Evolutionary conservation across 1,284 basidiomycete genomes (phyloP), one percentile per base, ranked within the genome.

Genomic region (Moniliophthora roreri): DNA sequence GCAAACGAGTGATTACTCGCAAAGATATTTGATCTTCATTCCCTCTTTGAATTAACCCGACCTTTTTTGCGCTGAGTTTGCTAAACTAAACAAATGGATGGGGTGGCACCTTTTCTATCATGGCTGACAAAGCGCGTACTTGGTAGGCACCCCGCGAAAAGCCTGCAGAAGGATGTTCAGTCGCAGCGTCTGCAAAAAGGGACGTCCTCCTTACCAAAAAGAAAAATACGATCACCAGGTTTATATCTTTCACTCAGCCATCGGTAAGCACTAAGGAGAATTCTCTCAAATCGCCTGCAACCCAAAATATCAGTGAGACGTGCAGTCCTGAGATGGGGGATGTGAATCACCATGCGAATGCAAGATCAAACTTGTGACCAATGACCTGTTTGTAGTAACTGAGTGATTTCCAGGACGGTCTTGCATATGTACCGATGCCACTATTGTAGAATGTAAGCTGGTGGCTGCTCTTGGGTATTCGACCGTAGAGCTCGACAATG

Each of bases 361-460:
- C 64, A 13, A 63, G 23, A 50, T 72, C 69, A 15, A 64, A 48
- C 11, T 52, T 59, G 48, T 63, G 53, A 37, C 51, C 52, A 23
- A 64, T 1, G 24, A 60, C 51, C 55, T 63, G 55, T 26, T 57
- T 59, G 36, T 35, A 59, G 24, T 57, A 58, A 4, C 47, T 50
- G 4, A 57, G 38, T 20, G 59, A 60, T 15, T 37, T 58, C 41
- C 62, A 55, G 3, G 69, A 63, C 1, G 67, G 63, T 39, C 62
- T 65, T 0, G 67, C 69, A n/a, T 68, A 69, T 4, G 71, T 74
- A 4, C 75, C 72, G 21, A 73, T 68, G 1, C 72, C 76, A 44
- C 73, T 75, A 48, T 69, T 73, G 48, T 78, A 78, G 55, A 69
- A 74, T 5, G 63, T 66, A 35, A 66, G 58, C 49, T 73, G 71